Conservation (phyloP, 495 filamentous ascomycete genomes). For the Pyrenopolyporus hunteri region DNA sequence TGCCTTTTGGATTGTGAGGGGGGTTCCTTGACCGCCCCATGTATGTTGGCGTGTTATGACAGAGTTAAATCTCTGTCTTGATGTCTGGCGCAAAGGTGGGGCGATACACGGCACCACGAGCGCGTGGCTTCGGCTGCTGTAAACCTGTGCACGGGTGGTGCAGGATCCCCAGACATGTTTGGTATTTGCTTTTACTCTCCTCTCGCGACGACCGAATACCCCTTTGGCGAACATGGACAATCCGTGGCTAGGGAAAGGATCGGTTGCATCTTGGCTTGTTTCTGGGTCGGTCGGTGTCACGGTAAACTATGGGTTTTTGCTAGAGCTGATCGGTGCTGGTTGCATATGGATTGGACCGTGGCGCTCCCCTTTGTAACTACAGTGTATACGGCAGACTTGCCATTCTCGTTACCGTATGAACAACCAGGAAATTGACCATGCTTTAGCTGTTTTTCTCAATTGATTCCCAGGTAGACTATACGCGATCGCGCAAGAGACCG, state of each 20-base stretch:
- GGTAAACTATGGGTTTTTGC: conserved; percentile 9
- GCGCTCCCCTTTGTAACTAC: conserved; percentile 30
- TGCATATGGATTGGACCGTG: conserved; percentile 22
- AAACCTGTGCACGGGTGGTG: conserved; percentile 21
- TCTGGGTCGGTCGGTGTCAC: conserved; percentile 24
- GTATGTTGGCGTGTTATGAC: conserved; percentile 32
- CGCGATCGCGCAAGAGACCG: too few relatives aligned
- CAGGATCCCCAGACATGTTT: conserved; percentile 22
- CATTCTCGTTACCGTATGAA: conserved; percentile 26
- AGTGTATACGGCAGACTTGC: conserved; percentile 32
- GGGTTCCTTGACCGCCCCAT: conserved; percentile 19
- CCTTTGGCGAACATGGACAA: conserved; percentile 15
- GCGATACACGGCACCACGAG: conserved; percentile 28
- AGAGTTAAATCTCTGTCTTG: conserved; percentile 19
- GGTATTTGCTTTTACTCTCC: conserved; percentile 3
- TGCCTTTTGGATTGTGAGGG: conserved; percentile 17
- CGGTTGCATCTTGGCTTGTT: conserved; percentile 8
- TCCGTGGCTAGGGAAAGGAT: conserved; percentile 28
- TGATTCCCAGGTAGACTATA: neutral
- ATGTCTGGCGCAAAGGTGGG: conserved; percentile 28
- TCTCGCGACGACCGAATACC: conserved; percentile 21
- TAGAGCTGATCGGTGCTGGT: conserved; percentile 20
- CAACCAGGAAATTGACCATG: conserved; percentile 31
- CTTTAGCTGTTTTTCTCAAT: conserved; percentile 11
- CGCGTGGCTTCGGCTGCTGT: conserved; percentile 7